Base-by-base conservation (phyloP, 176 grass and related monocot species). In the Oryza australiensis region DNA sequence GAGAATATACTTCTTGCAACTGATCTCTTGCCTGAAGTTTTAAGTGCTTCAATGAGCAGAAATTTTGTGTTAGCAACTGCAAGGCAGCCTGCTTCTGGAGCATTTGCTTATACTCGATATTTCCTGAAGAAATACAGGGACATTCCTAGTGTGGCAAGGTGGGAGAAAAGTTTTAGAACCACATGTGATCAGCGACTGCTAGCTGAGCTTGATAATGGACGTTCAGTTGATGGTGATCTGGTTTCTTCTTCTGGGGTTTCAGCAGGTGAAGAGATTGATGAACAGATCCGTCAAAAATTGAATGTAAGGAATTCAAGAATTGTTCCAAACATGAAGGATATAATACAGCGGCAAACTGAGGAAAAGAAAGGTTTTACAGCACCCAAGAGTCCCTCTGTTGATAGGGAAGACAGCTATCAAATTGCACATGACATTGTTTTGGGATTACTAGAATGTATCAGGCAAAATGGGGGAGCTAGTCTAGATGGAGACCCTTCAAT, bases 101-200 rank as follows among this genome's bases (percentile, higher is more conserved):
- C 97, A 48, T 90, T 99, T 83, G 82, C 93, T 66, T 99, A 99
- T 90, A 82, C 91, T 48, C 89, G 89, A 28, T 91, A 92, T 81
- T 86, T 99, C 41, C 84, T 99, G 62, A 99, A 91, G 76, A 99
- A 99, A 80, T 95, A 99, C 63, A 91, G 89, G 77, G 91, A 99
- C 33, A 82, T 93, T 33, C 70, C 87, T 74, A 90, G 88, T 33
- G 91, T 99, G 59, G 59, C 78, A 41, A 96, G 87, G 81, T 99
- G 97, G 97, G 93, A 99, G 69, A 99, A 96, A 68, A 90, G 35
- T 68, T 96, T 95, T 71, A 85, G 93, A 77, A 77, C 74, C 60
- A 88, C 93, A 57, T 91, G 82, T 68, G 97, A 99, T 66, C 97
- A 96, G 78, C 90, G 89, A 66, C 64, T 99, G 69, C 82, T 99